Conservation (phyloP, 331 rosid genomes). For the Cydonia oblonga region DNA sequence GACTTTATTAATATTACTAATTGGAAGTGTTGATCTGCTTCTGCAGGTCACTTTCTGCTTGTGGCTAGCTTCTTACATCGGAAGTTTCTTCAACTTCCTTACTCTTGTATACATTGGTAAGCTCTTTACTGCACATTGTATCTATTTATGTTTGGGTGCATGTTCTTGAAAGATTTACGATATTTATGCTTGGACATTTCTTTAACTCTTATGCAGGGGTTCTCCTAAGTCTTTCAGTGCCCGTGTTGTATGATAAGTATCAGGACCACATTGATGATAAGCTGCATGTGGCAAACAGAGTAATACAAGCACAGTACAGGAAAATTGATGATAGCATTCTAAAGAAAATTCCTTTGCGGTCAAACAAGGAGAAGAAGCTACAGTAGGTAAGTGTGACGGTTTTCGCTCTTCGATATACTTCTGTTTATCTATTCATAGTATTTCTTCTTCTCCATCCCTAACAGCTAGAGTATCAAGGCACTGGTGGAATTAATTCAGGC, state of each 20-base stretch:
- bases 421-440: neutral
- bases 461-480: neutral
- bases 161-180: neutral
- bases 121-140: constrained; percentile 14
- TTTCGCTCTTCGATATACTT: neutral
- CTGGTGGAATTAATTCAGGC: neutral
- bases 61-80: constrained; percentile 52
- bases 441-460: neutral
- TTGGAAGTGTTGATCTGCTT: neutral
- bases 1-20: neutral
- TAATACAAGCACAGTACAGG: constrained; percentile 37
- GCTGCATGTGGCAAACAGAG: constrained; percentile 33
- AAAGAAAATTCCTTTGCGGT: constrained; percentile 49
- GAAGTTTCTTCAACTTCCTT: constrained; percentile 63
- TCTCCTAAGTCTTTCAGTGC: constrained; percentile 74
- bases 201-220: constrained; percentile 39
- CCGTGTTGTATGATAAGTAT: constrained; percentile 74
- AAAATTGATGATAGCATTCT: constrained; percentile 41
- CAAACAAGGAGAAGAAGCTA: constrained; percentile 70
- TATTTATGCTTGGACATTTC: neutral
- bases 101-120: constrained; percentile 62
- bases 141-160: neutral
- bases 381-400: constrained; percentile 42
- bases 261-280: constrained; percentile 60
- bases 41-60: constrained; percentile 59